phyloP scores from a whole-genome alignment of 805 yeast genomes.

The Yamadazyma scolyti region DNA sequence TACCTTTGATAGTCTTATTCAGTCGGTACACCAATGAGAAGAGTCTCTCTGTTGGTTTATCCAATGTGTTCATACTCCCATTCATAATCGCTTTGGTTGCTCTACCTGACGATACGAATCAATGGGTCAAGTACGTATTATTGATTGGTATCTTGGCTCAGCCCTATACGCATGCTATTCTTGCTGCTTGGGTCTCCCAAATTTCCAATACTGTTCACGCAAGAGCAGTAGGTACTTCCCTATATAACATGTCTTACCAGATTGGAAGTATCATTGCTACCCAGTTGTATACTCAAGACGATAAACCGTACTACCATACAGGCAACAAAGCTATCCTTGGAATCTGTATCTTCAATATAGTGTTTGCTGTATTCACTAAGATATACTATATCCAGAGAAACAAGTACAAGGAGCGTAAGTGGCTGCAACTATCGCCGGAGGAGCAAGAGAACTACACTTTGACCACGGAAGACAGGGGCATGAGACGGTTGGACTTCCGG shows the following conservation, averaged over 20 bases:
- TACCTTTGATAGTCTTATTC: slow-evolving; percentile 30
- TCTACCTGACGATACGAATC: slow-evolving; percentile 65
- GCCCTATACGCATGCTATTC: slow-evolving; percentile 20
- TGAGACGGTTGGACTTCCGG: slow-evolving; percentile 51
- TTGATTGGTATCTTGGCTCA: slow-evolving; percentile 10
- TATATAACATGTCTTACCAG: slow-evolving; percentile 52
- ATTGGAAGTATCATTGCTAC: slow-evolving; percentile 51
- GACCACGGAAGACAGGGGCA: slow-evolving; percentile 51
- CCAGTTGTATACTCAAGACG: slow-evolving; percentile 55
- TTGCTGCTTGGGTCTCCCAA: slow-evolving; percentile 21
- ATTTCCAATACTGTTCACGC: slow-evolving; percentile 18
- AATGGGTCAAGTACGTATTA: slow-evolving; percentile 51
- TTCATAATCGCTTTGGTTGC: slow-evolving; percentile 60
- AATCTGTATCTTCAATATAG: slow-evolving; percentile 28
- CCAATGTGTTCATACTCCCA: slow-evolving; percentile 57
- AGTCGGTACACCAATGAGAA: slow-evolving; percentile 37
- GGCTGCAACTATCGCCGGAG: slow-evolving; percentile 49
- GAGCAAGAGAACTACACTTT: slow-evolving; percentile 47
- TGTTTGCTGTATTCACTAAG: slow-evolving; percentile 25
- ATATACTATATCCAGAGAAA: slow-evolving; percentile 41
- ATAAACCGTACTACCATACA: slow-evolving; percentile 54
- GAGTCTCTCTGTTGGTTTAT: slow-evolving; percentile 53
- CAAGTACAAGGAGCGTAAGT: slow-evolving; percentile 38
- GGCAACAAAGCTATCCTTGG: slow-evolving; percentile 50
- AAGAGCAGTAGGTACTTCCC: slow-evolving; percentile 20